phyloP scores from a whole-genome alignment of 805 yeast genomes.

The Lipomyces lipofer region DNA sequence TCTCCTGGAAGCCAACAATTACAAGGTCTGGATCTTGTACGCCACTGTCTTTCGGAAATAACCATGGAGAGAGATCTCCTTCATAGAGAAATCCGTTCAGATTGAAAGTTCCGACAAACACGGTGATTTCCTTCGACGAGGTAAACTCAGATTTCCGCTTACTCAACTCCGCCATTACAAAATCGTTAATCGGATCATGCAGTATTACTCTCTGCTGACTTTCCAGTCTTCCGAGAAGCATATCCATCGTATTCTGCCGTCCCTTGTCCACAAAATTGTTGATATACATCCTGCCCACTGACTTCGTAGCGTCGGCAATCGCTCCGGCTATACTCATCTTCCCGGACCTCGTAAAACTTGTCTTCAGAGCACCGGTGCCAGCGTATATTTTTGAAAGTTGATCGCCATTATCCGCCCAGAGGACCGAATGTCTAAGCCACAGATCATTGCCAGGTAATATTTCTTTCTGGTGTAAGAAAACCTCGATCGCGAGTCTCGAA shows the following conservation, averaged over 20 bases:
- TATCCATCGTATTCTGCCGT: slow-evolving; percentile 86
- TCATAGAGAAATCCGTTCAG: slow-evolving; percentile 68
- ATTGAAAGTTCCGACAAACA: slow-evolving; percentile 85
- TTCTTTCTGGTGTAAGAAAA: slow-evolving; percentile 45
- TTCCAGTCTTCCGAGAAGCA: slow-evolving; percentile 76
- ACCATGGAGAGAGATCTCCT: slow-evolving; percentile 71
- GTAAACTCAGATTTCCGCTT: slow-evolving; percentile 57
- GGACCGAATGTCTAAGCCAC: slow-evolving; percentile 70
- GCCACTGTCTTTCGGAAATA: slow-evolving; percentile 62
- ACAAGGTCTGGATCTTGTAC: slow-evolving; percentile 67
- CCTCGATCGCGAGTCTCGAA: slow-evolving; percentile 64
- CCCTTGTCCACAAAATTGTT: slow-evolving; percentile 92
- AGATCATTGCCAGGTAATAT: slow-evolving; percentile 48
- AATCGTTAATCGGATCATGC: slow-evolving; percentile 87
- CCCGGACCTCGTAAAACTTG: slow-evolving; percentile 91
- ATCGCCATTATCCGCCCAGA: slow-evolving; percentile 99
- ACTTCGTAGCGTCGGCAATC: slow-evolving; percentile 93
- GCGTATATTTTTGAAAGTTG: slow-evolving; percentile 94
- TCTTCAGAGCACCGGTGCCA: slow-evolving; percentile 95
- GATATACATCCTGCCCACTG: slow-evolving; percentile 91
- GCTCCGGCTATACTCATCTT: slow-evolving; percentile 98
- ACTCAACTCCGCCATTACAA: slow-evolving; percentile 64
- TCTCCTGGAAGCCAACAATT: slow-evolving; percentile 91
- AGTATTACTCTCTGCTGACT: slow-evolving; percentile 69
- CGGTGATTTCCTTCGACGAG: slow-evolving; percentile 55